phyloP scores from a whole-genome alignment of 1,139 yeast species.

The Spathaspora jeffriesii region DNA sequence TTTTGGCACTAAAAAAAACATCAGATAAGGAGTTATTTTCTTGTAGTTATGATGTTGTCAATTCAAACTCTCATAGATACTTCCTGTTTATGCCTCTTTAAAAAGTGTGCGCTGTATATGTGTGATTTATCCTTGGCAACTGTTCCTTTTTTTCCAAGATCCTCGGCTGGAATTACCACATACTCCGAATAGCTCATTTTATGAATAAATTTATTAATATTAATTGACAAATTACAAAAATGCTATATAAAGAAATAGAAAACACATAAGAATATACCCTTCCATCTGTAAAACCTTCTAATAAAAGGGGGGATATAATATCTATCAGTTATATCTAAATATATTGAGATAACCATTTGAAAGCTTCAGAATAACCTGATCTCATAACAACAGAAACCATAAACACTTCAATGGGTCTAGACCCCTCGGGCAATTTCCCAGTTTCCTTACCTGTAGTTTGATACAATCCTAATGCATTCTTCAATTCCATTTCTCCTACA shows the following conservation, averaged over 20 bases:
- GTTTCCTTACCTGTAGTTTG: slow-evolving; percentile 83
- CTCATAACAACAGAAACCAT: slow-evolving; percentile 99
- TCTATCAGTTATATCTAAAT: slow-evolving; percentile 53
- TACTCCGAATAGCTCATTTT: background rate
- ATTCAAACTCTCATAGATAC: no score
- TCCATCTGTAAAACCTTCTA: background rate
- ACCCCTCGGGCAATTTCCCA: slow-evolving; percentile 69
- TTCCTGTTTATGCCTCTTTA: no score
- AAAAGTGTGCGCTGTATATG: no score
- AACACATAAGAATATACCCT: background rate
- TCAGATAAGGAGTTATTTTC: no score
- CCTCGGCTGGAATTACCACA: no score
- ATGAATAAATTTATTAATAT: background rate
- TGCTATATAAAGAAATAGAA: background rate
- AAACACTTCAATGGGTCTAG: slow-evolving; percentile 92
- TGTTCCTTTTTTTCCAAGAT: no score
- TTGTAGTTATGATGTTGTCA: no score
- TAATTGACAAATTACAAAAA: background rate
- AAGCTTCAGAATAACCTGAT: slow-evolving; percentile 95
- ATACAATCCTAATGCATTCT: slow-evolving; percentile 86
- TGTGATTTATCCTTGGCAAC: no score
- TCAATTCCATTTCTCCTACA: slow-evolving; percentile 92
- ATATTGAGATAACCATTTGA: slow-evolving; percentile 95
- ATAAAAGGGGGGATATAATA: background rate
- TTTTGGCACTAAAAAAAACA: no score